Evolutionary conservation across 2,329 filamentous ascomycete species (phyloP).

Genomic region (Hyphodiscus sp.): DNA sequence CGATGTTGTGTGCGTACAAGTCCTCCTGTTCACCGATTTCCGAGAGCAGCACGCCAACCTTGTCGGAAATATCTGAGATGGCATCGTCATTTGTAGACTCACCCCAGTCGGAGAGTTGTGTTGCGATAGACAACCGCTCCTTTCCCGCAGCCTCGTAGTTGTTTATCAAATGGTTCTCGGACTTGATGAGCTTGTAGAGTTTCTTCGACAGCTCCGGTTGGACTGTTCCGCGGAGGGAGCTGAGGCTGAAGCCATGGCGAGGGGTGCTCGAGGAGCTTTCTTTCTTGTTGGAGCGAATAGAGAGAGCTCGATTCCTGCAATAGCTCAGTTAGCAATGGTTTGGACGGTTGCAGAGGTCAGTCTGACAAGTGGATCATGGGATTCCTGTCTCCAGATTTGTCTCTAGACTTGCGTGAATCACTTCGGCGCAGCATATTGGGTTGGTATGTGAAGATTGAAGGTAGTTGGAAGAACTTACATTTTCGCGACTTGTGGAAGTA

Average conservation of each 20-base stretch:
- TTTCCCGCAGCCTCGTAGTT: constrained; percentile 79
- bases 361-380: not conserved
- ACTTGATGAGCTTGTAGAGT: constrained; percentile 90
- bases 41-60: constrained; percentile 84
- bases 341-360: not conserved
- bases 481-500: not conserved
- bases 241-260: constrained; percentile 75
- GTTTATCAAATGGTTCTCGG: constrained; percentile 79
- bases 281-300: constrained; percentile 54
- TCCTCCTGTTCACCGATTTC: constrained; percentile 96
- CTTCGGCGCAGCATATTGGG: not conserved
- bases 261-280: constrained; percentile 30
- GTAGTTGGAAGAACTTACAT: not conserved
- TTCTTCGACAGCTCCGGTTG: constrained; percentile 86
- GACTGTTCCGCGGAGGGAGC: constrained; percentile 73
- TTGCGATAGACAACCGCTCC: constrained; percentile 78
- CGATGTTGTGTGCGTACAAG: constrained; percentile 74
- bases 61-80: constrained; percentile 87
- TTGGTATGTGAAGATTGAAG: not conserved
- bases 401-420: not conserved
- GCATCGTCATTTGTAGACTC: constrained; percentile 84
- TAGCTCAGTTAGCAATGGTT: constrained; percentile 1
- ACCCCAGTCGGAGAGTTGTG: constrained; percentile 93
- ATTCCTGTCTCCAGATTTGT: not conserved
- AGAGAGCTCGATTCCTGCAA: constrained; percentile 66